Conservation (phyloP, 177 flowering plant genomes). For the Telopea speciosissima region DNA sequence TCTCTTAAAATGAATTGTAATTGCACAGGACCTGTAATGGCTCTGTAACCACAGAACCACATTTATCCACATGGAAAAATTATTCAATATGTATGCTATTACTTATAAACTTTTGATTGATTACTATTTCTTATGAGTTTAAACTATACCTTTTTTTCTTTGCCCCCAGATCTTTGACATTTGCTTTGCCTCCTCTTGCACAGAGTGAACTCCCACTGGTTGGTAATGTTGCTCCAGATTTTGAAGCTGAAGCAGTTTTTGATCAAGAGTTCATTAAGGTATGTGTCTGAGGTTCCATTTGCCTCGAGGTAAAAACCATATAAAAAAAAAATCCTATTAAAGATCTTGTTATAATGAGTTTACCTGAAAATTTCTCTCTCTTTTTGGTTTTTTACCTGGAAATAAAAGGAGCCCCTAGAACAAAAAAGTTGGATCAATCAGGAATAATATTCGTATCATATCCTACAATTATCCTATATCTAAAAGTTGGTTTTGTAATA, state of each 20-base stretch:
- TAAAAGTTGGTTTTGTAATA: neutral
- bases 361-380: too few species aligned
- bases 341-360: too few species aligned
- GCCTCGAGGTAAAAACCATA: too few species aligned
- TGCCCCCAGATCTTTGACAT: neutral
- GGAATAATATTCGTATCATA: neutral
- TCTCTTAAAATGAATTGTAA: neutral
- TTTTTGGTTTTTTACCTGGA: too few species aligned
- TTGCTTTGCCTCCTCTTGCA: neutral
- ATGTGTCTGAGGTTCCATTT: neutral
- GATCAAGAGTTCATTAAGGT: slow-evolving; percentile 96
- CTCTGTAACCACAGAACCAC: neutral
- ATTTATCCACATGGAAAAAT: neutral
- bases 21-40: neutral
- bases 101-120: neutral
- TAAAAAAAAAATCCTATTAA: too few species aligned
- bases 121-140: neutral
- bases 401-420: too few species aligned
- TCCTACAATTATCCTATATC: neutral
- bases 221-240: slow-evolving; percentile 53
- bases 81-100: neutral
- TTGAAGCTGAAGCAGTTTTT: slow-evolving; percentile 87
- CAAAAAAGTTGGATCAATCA: neutral
- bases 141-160: neutral
- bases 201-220: slow-evolving; percentile 77